Evolutionary conservation across 805 yeast species (phyloP).

Genomic region (Teunomyces pallodes): DNA sequence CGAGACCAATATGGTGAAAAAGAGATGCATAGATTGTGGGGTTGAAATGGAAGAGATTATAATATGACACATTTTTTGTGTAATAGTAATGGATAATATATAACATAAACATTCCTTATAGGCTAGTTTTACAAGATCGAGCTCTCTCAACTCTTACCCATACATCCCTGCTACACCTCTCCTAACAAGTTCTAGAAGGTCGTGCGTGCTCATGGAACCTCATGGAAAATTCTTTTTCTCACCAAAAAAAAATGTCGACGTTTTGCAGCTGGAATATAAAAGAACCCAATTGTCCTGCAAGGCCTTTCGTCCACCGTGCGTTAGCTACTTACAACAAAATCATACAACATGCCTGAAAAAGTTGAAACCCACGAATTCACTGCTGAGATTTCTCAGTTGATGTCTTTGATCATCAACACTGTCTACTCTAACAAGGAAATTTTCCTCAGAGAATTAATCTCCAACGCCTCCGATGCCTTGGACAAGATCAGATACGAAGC

Average conservation of each 20-base stretch:
- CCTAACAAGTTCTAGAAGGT: conserved; percentile 1
- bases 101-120: too few species aligned
- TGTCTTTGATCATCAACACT: conserved; percentile 99
- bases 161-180: background rate
- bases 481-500: conserved; percentile 98
- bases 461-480: conserved; percentile 98
- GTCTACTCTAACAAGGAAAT: conserved; percentile 99
- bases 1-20: conserved; percentile 36
- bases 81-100: too few species aligned
- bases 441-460: conserved; percentile 96
- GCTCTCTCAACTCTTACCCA: background rate
- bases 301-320: background rate
- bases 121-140: too few species aligned
- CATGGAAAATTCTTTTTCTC: conserved; percentile 27
- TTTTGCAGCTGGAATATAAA: conserved; percentile 13
- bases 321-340: conserved; percentile 1
- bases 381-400: conserved; percentile 99
- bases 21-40: conserved; percentile 80
- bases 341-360: conserved; percentile 16
- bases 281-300: conserved; percentile 5
- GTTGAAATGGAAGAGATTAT: conserved; percentile 77
- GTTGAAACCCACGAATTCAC: conserved; percentile 93
- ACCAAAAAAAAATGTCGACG: conserved; percentile 11
- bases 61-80: conserved; percentile 22
- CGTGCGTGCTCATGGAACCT: conserved; percentile 23